Evolutionary conservation across 106 monocot species (phyloP), one percentile per base, ranked within the genome.

Genomic region (Phalaenopsis equestris): DNA sequence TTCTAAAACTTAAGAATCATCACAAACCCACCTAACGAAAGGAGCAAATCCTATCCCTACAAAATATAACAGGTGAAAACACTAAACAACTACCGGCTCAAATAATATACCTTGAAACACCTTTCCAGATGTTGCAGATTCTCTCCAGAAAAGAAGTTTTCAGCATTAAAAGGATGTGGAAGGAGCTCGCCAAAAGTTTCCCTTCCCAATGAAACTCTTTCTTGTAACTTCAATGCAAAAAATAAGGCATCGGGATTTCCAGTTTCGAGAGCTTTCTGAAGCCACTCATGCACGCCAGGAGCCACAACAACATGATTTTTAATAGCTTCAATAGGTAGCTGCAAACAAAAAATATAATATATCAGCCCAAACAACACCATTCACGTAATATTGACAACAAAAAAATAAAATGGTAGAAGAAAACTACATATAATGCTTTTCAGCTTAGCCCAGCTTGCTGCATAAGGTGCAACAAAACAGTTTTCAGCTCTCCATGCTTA

Each of bases 211-310:
- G 84, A 41, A 70, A 88, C 58, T 87, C 75, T 91, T 67, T 98
- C 92, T 80, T 90, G 90, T 82, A 98, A 79, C 77, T 92, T 94
- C 79, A 98, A 88, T 57, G 94, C 94, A 5, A 98, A 86, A 37
- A 89, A 84, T n/a, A 98, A 86, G 17, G 86, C 89, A 94, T 98
- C 98, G 65, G 98, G 94, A 81, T 87, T 90, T 79, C 92, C 92
- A 75, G 73, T 83, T 77, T 80, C 82, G 64, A 78, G 79, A 80
- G 89, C 94, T 83, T 89, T 94, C 52, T 87, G 42, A 56, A 94
- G 84, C 89, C 90, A 98, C 9, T 91, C 87, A 21, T 82, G 83
- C 38, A 92, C 76, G 41, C 85, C 88, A 65, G 90, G 88, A 81
- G 80, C 87, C 77, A 83, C 46, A 47, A 98, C 65, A 68, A 91